Conservation (phyloP, 345 rosid species). For the Murraya paniculata region DNA sequence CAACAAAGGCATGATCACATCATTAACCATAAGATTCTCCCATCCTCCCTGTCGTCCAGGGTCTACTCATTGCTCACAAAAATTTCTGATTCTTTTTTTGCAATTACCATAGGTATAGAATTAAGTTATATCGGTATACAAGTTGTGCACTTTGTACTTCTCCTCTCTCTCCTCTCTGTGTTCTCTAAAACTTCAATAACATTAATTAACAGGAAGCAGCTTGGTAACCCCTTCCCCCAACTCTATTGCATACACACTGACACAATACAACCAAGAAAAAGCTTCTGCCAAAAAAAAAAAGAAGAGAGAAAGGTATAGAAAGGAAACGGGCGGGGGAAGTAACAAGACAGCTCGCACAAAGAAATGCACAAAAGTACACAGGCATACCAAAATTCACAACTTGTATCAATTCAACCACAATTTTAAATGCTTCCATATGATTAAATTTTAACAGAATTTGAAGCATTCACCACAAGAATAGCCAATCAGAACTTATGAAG, state of each 20-base stretch:
- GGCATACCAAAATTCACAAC: neutral
- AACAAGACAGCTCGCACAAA: neutral
- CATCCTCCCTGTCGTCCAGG: neutral
- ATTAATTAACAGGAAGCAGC: neutral
- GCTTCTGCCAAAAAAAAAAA: neutral
- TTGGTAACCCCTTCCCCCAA: neutral
- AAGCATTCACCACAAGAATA: neutral
- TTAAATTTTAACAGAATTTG: neutral
- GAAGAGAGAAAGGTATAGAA: neutral
- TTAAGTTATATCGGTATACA: neutral
- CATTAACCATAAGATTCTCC: neutral
- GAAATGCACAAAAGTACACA: neutral
- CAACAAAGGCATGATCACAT: neutral
- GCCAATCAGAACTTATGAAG: neutral
- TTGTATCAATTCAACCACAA: neutral
- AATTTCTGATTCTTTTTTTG: neutral
- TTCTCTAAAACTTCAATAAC: neutral
- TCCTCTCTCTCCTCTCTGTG: neutral
- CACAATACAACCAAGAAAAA: neutral
- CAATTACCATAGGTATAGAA: neutral
- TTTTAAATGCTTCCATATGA: neutral
- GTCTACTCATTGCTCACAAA: neutral
- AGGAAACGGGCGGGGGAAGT: neutral
- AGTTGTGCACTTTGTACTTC: neutral
- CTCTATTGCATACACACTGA: neutral